Base-by-base conservation (phyloP, 192 early-diverging fungal species). In the Coemansia sp. region DNA sequence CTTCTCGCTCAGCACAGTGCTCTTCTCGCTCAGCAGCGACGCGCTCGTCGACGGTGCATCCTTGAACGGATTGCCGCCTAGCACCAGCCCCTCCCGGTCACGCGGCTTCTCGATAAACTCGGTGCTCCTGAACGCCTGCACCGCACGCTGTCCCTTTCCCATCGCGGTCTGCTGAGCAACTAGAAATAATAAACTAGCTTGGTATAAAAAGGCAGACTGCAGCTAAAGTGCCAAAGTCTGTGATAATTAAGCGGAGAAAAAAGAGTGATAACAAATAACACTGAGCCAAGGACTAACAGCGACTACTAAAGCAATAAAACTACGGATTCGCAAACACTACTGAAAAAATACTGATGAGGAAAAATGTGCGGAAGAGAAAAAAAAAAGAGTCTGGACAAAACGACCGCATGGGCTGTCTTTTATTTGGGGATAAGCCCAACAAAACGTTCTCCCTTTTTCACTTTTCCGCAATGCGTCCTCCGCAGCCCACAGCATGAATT, bases 121-220 rank as follows among this genome's bases (percentile, higher is more conserved):
- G 44, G 71, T 74, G 58, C 65, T 71, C 61, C 62, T 74, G 68
- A 64, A 74, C 44, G 63, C 48, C 64, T 67, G 64, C 40, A 65
- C 31, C 7, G 71, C 72, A 22, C 72, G 77, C 68, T 80, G 67
- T 15, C 77, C 72, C 63, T 80, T 80, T 44, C 71, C 72, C 72
- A 80, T 80, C 19, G 48, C 48, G 48, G 48, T 50, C 48, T 50
- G 48, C 48, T 50, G 48, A 50, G 48, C 48, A 50, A 58, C 11
- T 58, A 58, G 56, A 19, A 58, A 23, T 58, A 38, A 58, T 58
- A 58, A 23, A 40, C 57, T 14, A 4, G 20, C 5, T 26, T 26
- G 26, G 26, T 26, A 26, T 26, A 26, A 26, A 26, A 26, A 26
- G 26, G 26, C 26, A 26, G 26, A 26, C 26, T 26, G 26, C 26